Evolutionary conservation across 192 early-diverging fungal species (phyloP).

Genomic region (Dissophora ornata): DNA sequence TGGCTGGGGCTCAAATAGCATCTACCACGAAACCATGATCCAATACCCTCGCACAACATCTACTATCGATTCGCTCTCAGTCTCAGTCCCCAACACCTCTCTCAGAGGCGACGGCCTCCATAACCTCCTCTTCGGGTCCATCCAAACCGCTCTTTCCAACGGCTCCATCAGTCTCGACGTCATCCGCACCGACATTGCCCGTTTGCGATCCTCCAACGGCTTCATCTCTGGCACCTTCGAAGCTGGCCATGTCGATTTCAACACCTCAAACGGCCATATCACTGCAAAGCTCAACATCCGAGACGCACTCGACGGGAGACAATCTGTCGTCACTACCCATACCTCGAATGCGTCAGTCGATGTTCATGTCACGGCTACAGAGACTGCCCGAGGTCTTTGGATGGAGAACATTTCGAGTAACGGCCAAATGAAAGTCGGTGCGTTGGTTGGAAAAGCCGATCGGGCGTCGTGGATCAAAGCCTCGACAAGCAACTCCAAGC

Average conservation of each 20-base stretch:
- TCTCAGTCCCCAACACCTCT: conserved; percentile 17
- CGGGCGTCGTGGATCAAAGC: conserved; percentile 14
- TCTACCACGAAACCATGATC: conserved; percentile 42
- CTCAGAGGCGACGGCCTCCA: conserved; percentile 6
- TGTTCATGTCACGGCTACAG: conserved; percentile 15
- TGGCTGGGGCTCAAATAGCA: neutral
- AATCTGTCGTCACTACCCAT: conserved; percentile 9
- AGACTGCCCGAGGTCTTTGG: conserved; percentile 26
- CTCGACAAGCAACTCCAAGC: conserved; percentile 8
- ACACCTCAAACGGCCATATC: conserved; percentile 26
- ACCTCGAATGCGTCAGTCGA: conserved; percentile 17
- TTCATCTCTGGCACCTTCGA: conserved; percentile 19
- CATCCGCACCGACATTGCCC: neutral
- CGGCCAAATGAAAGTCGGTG: conserved; percentile 13
- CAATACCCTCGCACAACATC: conserved; percentile 14
- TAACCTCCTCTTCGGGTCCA: conserved; percentile 12
- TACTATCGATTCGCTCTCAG: conserved; percentile 5
- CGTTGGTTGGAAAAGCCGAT: conserved; percentile 28
- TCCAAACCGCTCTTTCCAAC: conserved; percentile 29
- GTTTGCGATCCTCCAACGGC: conserved; percentile 21
- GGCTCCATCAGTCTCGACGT: conserved; percentile 4
- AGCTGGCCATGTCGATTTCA: conserved; percentile 26
- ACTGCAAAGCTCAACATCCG: conserved; percentile 16
- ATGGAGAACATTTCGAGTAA: conserved; percentile 22
- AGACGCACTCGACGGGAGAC: conserved; percentile 19